Evolutionary conservation across 768 basidiomycete species (phyloP).

Genomic region (Boletus rubroflammeus): DNA sequence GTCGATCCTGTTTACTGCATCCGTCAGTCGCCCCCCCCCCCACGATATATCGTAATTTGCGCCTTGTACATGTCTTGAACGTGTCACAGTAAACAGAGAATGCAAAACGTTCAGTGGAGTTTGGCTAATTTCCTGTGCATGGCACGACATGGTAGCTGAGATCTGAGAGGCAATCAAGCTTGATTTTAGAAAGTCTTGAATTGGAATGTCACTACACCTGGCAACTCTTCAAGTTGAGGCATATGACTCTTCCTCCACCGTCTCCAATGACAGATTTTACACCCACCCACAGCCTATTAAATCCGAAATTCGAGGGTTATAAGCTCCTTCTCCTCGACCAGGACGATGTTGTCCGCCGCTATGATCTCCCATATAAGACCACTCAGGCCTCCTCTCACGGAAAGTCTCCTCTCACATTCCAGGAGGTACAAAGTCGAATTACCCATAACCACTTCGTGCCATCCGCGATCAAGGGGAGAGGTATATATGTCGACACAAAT

Average conservation of each 20-base stretch:
- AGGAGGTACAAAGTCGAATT: conserved; percentile 82
- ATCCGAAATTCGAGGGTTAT: conserved; percentile 85
- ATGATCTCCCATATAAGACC: conserved; percentile 43
- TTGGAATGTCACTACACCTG: background rate
- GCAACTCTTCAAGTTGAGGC: background rate
- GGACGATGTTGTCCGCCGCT: conserved; percentile 52
- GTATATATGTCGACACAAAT: conserved; percentile 66
- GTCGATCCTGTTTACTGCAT: no score
- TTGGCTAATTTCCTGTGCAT: background rate
- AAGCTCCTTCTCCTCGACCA: conserved; percentile 62
- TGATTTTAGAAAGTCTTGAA: background rate
- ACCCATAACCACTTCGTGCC: conserved; percentile 76
- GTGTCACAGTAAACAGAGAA: background rate
- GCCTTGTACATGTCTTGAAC: background rate
- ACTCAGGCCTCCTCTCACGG: conserved; percentile 57
- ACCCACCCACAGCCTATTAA: conserved; percentile 55
- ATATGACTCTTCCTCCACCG: background rate
- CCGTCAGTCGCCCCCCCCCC: no score
- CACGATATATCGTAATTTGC: background rate
- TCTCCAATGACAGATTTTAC: conserved; percentile 37
- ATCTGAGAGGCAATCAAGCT: background rate
- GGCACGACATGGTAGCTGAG: background rate
- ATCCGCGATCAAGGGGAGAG: conserved; percentile 41
- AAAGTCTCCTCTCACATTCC: conserved; percentile 61
- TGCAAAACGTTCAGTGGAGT: background rate